phyloP scores from a whole-genome alignment of 2,329 filamentous ascomycete genomes.

The Ophiostoma montium region DNA sequence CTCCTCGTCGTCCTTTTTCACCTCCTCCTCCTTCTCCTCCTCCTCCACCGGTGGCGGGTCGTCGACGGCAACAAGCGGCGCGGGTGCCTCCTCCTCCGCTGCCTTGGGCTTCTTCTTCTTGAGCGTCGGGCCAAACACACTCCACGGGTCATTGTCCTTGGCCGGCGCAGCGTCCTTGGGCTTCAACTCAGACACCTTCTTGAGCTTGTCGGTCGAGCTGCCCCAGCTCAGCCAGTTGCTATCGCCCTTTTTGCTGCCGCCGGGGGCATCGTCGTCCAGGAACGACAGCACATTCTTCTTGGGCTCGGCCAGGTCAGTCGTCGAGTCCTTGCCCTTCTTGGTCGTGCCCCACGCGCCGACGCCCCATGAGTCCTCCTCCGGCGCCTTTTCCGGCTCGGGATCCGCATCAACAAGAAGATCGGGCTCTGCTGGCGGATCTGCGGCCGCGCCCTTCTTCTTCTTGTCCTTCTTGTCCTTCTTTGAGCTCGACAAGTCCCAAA shows the following conservation, averaged over 20 bases:
- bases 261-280: neutral
- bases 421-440: slow-evolving; percentile 8
- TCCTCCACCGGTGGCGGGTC: slow-evolving; percentile 28
- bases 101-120: slow-evolving; percentile 17
- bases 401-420: slow-evolving; percentile 16
- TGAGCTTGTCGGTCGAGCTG: slow-evolving; percentile 12
- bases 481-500: neutral
- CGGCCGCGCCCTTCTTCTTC: slow-evolving; percentile 15
- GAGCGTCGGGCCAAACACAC: slow-evolving; percentile 18
- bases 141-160: slow-evolving; percentile 27
- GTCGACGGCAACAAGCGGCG: slow-evolving; percentile 21
- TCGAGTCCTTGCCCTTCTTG: slow-evolving; percentile 11
- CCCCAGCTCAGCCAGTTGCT: slow-evolving; percentile 12
- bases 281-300: neutral
- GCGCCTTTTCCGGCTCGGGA: slow-evolving; percentile 14
- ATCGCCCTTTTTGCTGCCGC: slow-evolving; percentile 13
- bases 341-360: neutral
- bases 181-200: slow-evolving; percentile 16
- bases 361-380: slow-evolving; percentile 7
- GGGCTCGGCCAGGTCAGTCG: slow-evolving; percentile 5
- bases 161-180: slow-evolving; percentile 17
- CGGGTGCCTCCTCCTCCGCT: slow-evolving; percentile 29
- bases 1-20: slow-evolving; percentile 20
- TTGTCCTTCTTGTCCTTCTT: slow-evolving; percentile 25
- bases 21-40: no score